Evolutionary conservation across 805 yeast species (phyloP), one percentile per base, ranked within the genome.

Genomic region (Maudiozyma bulderi): DNA sequence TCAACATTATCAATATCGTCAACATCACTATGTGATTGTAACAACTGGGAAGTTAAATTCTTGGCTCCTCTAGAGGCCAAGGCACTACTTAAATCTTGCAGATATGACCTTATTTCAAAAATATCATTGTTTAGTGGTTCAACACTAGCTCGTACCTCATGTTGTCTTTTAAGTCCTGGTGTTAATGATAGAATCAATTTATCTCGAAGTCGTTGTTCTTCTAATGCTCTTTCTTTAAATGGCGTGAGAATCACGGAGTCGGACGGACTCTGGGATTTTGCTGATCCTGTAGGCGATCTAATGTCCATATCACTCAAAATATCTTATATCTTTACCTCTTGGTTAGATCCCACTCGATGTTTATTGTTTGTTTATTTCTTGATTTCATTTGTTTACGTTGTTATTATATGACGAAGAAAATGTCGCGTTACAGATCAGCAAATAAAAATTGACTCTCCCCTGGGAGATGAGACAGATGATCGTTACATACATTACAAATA

Each of bases 21-120:
- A 1, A 37, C 42, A 4, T n/a, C 33, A 9, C 20, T 28, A 30
- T 29, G n/a, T 6, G 40, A 26, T 20, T 20, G 26, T 5, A 29
- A 13, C n/a, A 52, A 40, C 28, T 47, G 47, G 20, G 44, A 39
- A 11, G 47, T 50, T 33, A 54, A 41, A 31, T 52, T 54, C 40
- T 45, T 50, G 8, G 51, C 53, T n/a, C 51, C 53, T 50, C 52
- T 57, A 11, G 58, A 50, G 8, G 48, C 57, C 38, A 60, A 43
- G 20, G 57, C 59, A 14, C 53, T 47, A 46, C 65, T 61, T 35
- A 61, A 41, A 45, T 61, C 65, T 29, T 50, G 51, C 30, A 61
- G 41, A 44, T 55, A 59, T 11, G 52, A 44, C 40, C 52, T 50
- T n/a, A 57, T 40, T 15, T 55, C 62, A n/a, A 9, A 35, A 1